Base-by-base conservation (phyloP, 2,329 filamentous ascomycete species). In the Ophiostoma tasmaniense region DNA sequence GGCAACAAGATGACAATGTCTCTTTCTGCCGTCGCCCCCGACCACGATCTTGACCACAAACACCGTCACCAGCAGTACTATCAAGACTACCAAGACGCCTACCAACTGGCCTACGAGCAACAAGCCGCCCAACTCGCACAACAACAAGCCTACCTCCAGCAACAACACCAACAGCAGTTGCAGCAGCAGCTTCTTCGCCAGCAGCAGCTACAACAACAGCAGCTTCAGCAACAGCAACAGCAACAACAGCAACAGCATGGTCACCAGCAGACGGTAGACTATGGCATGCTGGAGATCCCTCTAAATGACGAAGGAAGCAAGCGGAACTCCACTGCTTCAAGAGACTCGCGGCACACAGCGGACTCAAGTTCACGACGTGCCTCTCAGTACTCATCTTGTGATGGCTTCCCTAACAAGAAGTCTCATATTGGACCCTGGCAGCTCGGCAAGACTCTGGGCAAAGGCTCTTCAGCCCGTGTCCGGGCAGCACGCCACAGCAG, bases 341-440 rank as follows among this genome's bases (percentile, higher is more conserved):
- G 77, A 61, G 76, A 77, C 28, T 72, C 73, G 20, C 73, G 74
- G 45, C 72, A 73, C 7, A 73, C 72, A 3, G 67, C 72, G 4
- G 74, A 77, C 52, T 75, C 77, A 1, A 78, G 78, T 22, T 65
- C 64, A 30, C 64, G 64, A 25, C 78, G 80, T 37, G 75, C 76
- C 50, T 82, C 80, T 0, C 78, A 79, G 66, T 78, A 74, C 67
- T 75, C 76, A 2, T 74, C 75, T 25, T 75, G 72, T 73, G 74
- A 74, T 59, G 71, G 71, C 37, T 74, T 75, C 35, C 72, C 74
- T 68, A 74, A 75, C 55, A 72, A 74, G 72, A 89, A 89, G 79
- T 91, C 90, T 13, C 90, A 92, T 74, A 91, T 99, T 74, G 95
- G 95, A 0, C 94, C 94, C 73, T 99, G 95, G 95, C 89, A 94